Evolutionary conservation across 495 filamentous ascomycete genomes (phyloP), one percentile per base, ranked within the genome.

Genomic region (Penicillium arizonense): DNA sequence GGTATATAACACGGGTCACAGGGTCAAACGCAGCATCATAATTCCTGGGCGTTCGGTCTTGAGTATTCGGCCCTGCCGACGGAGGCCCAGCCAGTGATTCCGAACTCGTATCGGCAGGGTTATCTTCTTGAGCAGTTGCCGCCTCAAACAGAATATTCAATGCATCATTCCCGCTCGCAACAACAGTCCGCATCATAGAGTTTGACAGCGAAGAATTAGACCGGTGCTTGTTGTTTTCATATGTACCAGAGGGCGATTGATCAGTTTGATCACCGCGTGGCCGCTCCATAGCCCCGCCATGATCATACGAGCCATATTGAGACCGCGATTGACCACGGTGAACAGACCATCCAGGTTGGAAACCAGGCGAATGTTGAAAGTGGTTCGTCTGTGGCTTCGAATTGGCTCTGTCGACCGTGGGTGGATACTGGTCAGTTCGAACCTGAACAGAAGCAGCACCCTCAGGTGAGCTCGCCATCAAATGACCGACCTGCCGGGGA

Each of bases 121-220:
- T 57, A 32, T 70, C 71, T 33, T 69, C 62, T 44, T 72, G 71
- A 6, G 62, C 70, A 23, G 74, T 72, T 7, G 78, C 78, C 9
- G 77, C 78, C 55, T 81, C 77, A 49, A 79, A 81, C 4, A 81
- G 63, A 38, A 81, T 76, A 50, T 80, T 79, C 10, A 81, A 62
- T 14, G 78, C 78, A 65, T 81, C 78, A 57, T 79, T 80, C 12
- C 77, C 77, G 48, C 72, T 76, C 5, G 75, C 71, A 13, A 77
- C 75, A 7, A 77, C 73, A 16, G 74, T 76, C 1, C 73, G 71
- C 75, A 77, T 76, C 68, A 77, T 73, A 5, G 75, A 74, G 47
- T 55, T 77, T 4, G 71, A 67, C 36, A 77, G 42, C 1, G 53
- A 65, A 12, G 73, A 67, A 8, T 57, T 66, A 0, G 70, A 64